Base-by-base conservation (phyloP, 352 stramenopile genomes). In the Phytophthora pini region DNA sequence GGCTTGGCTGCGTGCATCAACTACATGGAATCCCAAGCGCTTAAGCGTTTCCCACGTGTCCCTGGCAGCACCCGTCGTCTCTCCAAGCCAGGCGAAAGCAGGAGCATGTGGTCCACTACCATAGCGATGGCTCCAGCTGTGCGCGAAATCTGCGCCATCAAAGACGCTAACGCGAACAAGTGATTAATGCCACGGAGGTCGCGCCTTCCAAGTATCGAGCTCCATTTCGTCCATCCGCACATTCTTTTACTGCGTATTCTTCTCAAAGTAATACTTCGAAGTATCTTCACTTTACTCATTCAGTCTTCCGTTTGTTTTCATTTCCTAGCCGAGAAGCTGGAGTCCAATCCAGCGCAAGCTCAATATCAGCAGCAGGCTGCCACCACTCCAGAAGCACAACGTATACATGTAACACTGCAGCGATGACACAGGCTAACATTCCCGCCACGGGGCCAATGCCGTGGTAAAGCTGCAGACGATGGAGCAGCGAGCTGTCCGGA, bases 361-460 rank as follows among this genome's bases (percentile, higher is more conserved):
- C 82, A 56, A 93, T 90, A 20, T 84, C 74, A 34, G 61, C 65
- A 34, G 72, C 70, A 17, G 85, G 85, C 32, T 79, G 71, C 76
- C 76, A 89, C 56, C 74, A 67, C 47, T 90, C 82, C 0, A 93
- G 63, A 40, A 80, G 57, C 24, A 77, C 77, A 29, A 88, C 57
- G 31, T 87, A 89, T 51, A 93, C 46, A 58, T 91, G 78, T 43
- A 93, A 52, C 22, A 87, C 74, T 4, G 81, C 80, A 22, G 77
- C 78, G 29, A 93, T 80, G 13, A 90, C 71, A 50, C 80, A 90
- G 10, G 80, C 84, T 40, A 93, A 72, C 40, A 83, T 63, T 6
- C 82, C 82, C 1, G 84, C 80, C 44, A 93, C 79, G 5, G 84
- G 84, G 20, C 80, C 84, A 38, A 93, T 87, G 24, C 82, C 81